phyloP scores from a whole-genome alignment of 108 stramenopile species.

The Skeletonema menzelii region DNA sequence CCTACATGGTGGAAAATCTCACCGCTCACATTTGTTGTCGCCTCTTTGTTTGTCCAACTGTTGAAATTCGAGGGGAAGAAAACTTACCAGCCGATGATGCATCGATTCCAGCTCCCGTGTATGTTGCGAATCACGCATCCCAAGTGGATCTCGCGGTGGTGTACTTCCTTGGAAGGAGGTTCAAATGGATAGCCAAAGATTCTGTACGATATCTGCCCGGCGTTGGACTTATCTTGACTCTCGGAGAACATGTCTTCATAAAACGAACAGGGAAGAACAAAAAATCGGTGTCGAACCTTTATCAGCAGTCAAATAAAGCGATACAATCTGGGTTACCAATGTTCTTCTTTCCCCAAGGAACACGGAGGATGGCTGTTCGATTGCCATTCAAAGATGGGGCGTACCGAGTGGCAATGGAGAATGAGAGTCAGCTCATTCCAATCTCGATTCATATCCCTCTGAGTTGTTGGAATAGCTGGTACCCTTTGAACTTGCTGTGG shows the following conservation, averaged over 20 bases:
- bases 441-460: constrained; percentile 78
- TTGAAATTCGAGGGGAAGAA: constrained; percentile 59
- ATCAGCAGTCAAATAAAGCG: constrained; percentile 64
- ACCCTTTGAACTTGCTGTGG: constrained; percentile 64
- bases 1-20: constrained; percentile 43
- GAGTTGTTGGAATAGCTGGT: constrained; percentile 72
- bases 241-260: constrained; percentile 73
- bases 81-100: constrained; percentile 52
- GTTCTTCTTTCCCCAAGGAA: constrained; percentile 89
- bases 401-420: constrained; percentile 68
- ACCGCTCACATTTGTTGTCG: constrained; percentile 10
- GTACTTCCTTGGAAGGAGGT: constrained; percentile 45
- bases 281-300: constrained; percentile 60
- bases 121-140: constrained; percentile 80
- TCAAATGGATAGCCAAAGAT: constrained; percentile 83
- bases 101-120: constrained; percentile 65
- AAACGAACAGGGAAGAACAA: constrained; percentile 60
- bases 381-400: constrained; percentile 87
- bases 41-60: constrained; percentile 47
- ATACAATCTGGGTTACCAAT: constrained; percentile 74
- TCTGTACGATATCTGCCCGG: constrained; percentile 71
- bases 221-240: constrained; percentile 74
- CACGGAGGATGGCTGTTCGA: constrained; percentile 71
- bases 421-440: constrained; percentile 58
- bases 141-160: constrained; percentile 76